Conservation (phyloP, 2,329 filamentous ascomycete species). For the Sordariomycetes sp. region DNA sequence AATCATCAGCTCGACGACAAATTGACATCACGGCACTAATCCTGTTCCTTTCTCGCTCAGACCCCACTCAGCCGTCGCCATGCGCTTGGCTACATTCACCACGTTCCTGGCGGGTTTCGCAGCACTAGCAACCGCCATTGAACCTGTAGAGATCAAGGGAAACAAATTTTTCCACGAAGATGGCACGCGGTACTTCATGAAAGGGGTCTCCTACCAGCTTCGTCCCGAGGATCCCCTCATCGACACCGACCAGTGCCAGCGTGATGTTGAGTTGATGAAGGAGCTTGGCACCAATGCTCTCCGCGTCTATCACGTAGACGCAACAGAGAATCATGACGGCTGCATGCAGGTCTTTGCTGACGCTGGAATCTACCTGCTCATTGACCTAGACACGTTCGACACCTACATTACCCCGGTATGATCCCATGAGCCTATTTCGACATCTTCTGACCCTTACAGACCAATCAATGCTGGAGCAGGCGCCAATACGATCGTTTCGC, state of each 20-base stretch:
- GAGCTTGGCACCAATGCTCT: slow-evolving; percentile 75
- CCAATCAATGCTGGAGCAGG: slow-evolving; percentile 60
- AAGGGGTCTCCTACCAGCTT: slow-evolving; percentile 68
- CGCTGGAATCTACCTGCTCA: slow-evolving; percentile 73
- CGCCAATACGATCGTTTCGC: slow-evolving; percentile 60
- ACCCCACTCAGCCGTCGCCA: slow-evolving; percentile 10
- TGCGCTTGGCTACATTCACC: slow-evolving; percentile 27
- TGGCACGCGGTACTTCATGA: slow-evolving; percentile 76
- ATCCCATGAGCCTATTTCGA: slow-evolving; percentile 2
- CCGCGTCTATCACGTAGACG: slow-evolving; percentile 81
- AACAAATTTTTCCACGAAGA: slow-evolving; percentile 80
- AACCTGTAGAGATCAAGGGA: slow-evolving; percentile 49
- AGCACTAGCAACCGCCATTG: slow-evolving; percentile 26
- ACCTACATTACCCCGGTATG: slow-evolving; percentile 58
- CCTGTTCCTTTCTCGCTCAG: not conserved
- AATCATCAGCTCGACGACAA: too few species aligned
- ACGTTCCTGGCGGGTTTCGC: slow-evolving; percentile 20
- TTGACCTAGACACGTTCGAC: slow-evolving; percentile 71
- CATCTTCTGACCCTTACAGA: slow-evolving; percentile 24
- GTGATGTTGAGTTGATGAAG: slow-evolving; percentile 70
- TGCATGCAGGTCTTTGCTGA: slow-evolving; percentile 78
- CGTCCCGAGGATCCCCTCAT: slow-evolving; percentile 62
- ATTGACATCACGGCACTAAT: too few species aligned
- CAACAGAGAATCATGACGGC: slow-evolving; percentile 57
- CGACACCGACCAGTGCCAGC: slow-evolving; percentile 64